Evolutionary conservation across 202 grass and related monocot genomes (phyloP).

Genomic region (Schoenoplectus triqueter): DNA sequence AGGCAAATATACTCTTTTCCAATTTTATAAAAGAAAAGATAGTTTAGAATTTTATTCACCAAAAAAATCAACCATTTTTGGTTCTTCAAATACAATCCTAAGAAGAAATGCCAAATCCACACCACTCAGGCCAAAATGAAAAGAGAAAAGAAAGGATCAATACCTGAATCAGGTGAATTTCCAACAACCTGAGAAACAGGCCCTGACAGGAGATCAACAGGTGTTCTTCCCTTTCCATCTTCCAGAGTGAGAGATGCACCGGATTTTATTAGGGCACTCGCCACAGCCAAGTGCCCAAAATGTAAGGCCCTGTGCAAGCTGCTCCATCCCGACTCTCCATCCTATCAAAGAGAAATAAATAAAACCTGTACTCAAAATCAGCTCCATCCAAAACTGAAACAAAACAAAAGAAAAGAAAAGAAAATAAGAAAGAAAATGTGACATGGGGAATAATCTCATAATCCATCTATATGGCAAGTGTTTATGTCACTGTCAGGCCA

Average conservation of each 20-base stretch:
- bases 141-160: background rate
- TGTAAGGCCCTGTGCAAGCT: constrained; percentile 94
- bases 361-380: constrained; percentile 25
- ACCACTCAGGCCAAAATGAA: constrained; percentile 6
- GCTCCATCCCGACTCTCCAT: constrained; percentile 98
- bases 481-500: background rate
- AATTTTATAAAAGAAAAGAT: constrained; percentile 5
- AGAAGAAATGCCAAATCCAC: background rate
- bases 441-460: background rate
- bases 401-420: constrained; percentile 17
- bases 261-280: constrained; percentile 75
- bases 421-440: constrained; percentile 1
- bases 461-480: background rate
- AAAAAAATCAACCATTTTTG: background rate
- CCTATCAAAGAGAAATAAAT: constrained; percentile 46
- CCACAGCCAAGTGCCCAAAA: constrained; percentile 87
- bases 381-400: background rate
- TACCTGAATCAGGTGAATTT: constrained; percentile 75
- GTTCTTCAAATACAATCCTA: constrained; percentile 18
- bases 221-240: constrained; percentile 83
- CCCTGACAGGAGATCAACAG: constrained; percentile 83
- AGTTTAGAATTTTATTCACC: constrained; percentile 10
- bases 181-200: constrained; percentile 74
- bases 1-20: constrained; percentile 28
- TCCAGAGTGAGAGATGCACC: constrained; percentile 88